Percentiles rank a stretch among this genome's conserved stretches.
These are phyloP conservation scores for Sanguinoderma infundibulare DNA, from an alignment of 1,284 basidiomycete genomes.

Conservation along the genomic window DNA sequence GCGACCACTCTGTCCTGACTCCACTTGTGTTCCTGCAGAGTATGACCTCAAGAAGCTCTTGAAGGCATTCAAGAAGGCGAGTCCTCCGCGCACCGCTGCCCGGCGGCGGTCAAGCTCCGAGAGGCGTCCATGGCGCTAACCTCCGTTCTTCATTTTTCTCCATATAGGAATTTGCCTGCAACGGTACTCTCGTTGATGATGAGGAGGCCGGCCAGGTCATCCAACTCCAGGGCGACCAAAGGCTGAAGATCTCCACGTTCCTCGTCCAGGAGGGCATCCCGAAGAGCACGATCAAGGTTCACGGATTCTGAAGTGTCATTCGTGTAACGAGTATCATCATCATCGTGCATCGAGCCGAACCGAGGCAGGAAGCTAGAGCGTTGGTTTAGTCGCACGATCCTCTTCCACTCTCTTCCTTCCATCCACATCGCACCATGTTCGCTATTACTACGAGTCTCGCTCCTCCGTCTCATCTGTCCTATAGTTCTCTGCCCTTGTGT, in stretches of 20 bases:
- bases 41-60: slow-evolving; percentile 98
- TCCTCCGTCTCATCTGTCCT: slow-evolving; percentile 17
- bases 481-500: slow-evolving; percentile 27
- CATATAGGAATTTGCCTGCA: slow-evolving; percentile 95
- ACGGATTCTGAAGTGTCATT: slow-evolving; percentile 75
- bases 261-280: slow-evolving; percentile 80
- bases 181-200: slow-evolving; percentile 97
- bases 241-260: slow-evolving; percentile 89
- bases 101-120: background rate
- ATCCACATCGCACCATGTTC: slow-evolving; percentile 16
- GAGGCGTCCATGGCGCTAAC: slow-evolving; percentile 7
- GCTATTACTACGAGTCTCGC: slow-evolving; percentile 2
- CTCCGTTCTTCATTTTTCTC: background rate
- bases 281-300: slow-evolving; percentile 79
- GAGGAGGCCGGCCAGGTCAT: slow-evolving; percentile 98
- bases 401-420: slow-evolving; percentile 25
- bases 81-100: background rate
- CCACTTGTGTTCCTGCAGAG: slow-evolving; percentile 52
- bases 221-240: slow-evolving; percentile 99
- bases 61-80: slow-evolving; percentile 97
- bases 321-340: background rate
- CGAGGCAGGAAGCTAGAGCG: slow-evolving; percentile 25
- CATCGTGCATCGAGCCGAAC: slow-evolving; percentile 13
- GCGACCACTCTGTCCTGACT: slow-evolving; percentile 10
- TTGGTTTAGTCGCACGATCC: slow-evolving; percentile 21